Evolutionary conservation across 495 filamentous ascomycete species (phyloP), one percentile per base, ranked within the genome.

Genomic region (Talaromyces ruber): DNA sequence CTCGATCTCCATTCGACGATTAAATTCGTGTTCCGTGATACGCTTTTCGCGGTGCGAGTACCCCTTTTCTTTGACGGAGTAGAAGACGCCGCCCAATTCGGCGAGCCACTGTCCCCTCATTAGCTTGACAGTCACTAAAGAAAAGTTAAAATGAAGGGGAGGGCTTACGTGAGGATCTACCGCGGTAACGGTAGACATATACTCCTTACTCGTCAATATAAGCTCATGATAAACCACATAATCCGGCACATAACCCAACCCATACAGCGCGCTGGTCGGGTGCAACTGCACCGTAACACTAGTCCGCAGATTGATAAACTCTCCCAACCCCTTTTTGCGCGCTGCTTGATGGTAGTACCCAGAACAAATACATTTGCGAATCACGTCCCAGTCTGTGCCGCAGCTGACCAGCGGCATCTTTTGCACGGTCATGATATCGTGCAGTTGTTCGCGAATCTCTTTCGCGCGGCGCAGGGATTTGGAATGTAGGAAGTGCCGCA

Each of bases 281-380:
- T 98, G 95, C 56, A 99, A 77, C 66, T 96, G 90, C 61, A 98
- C 90, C 9, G 89, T 92, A 6, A 99, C 93, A 64, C 88, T 92
- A 0, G 95, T 99, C 53, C 95, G 86, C 28, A 99, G 79, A 73
- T 98, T 99, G 78, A 95, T 86, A 72, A 97, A 99, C 75, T 98
- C 95, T 58, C 93, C 94, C 57, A 97, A 91, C 1, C 95, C 95
- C 76, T 96, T 97, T 34, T 94, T 92, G 64, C 91, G 90, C 9
- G 95, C 95, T n/a, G 95, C 93, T 74, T 99, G 95, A 66, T 98
- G 94, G 72, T 97, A 99, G 75, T 93, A 99, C 8, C 95, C 95
- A 0, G 89, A 92, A 76, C 95, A 98, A 64, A 99, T 97, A 70
- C 94, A 97, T 75, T 96, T 93, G 57, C 95, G 86, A 65, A 97